Evolutionary conservation across 208 protist genomes (phyloP).

Genomic region (Leishmania aethiopica): DNA sequence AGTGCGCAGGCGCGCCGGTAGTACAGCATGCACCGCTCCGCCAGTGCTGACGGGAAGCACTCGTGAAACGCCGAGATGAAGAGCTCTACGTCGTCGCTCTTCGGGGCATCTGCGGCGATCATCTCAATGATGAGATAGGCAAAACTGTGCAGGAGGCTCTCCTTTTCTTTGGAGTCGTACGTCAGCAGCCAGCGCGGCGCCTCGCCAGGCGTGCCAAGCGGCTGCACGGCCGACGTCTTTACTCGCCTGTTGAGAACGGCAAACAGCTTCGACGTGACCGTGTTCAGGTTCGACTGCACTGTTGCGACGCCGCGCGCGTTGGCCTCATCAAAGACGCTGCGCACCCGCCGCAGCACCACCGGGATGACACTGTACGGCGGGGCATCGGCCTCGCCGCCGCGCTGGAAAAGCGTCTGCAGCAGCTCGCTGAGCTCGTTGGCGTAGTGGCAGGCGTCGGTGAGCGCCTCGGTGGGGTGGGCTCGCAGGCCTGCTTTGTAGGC

Average conservation of each 20-base stretch:
- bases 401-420: constrained; percentile 37
- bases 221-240: constrained; percentile 27
- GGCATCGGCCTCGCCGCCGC: constrained; percentile 15
- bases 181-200: constrained; percentile 19
- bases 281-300: constrained; percentile 50
- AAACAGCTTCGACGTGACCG: constrained; percentile 63
- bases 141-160: constrained; percentile 47
- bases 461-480: constrained; percentile 29
- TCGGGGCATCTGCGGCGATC: constrained; percentile 51
- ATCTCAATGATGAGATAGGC: constrained; percentile 66
- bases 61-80: constrained; percentile 73
- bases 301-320: constrained; percentile 36
- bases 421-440: constrained; percentile 56
- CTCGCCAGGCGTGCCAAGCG: background rate
- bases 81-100: constrained; percentile 36
- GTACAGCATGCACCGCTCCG: constrained; percentile 76
- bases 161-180: constrained; percentile 32
- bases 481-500: constrained; percentile 37
- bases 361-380: constrained; percentile 67
- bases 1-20: constrained; percentile 60
- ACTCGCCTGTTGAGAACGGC: constrained; percentile 48
- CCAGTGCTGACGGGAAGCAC: constrained; percentile 36
- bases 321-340: constrained; percentile 67
- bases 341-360: constrained; percentile 57
- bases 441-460: constrained; percentile 54